These are phyloP conservation scores for Coniferiporia sulphurascens DNA, from an alignment of 1,284 basidiomycete genomes.

Conservation along the genomic window DNA sequence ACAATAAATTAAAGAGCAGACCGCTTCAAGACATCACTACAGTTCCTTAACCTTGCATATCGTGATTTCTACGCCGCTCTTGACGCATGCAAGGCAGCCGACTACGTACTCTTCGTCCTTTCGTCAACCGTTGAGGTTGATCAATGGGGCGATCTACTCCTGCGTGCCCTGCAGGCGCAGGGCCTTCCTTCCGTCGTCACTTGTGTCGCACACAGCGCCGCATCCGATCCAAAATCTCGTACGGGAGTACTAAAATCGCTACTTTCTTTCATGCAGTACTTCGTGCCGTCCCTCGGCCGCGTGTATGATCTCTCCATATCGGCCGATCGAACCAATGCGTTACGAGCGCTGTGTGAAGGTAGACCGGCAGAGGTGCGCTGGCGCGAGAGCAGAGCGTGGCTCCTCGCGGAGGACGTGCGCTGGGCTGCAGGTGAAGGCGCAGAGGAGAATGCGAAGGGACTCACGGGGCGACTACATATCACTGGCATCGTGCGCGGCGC, in stretches of 20 bases:
- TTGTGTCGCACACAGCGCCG: slow-evolving; percentile 38
- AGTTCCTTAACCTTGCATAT: slow-evolving; percentile 77
- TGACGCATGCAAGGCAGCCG: slow-evolving; percentile 85
- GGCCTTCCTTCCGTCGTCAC: slow-evolving; percentile 74
- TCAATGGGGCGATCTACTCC: slow-evolving; percentile 81
- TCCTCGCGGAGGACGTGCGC: slow-evolving; percentile 69
- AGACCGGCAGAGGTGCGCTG: slow-evolving; percentile 73
- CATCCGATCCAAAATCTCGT: slow-evolving; percentile 54
- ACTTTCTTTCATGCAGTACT: slow-evolving; percentile 91
- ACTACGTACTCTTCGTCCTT: slow-evolving; percentile 86
- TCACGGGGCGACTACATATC: slow-evolving; percentile 53
- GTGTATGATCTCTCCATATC: slow-evolving; percentile 53
- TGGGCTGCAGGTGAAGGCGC: slow-evolving; percentile 32
- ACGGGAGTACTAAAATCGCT: slow-evolving; percentile 76
- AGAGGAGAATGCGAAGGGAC: slow-evolving; percentile 21
- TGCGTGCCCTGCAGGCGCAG: slow-evolving; percentile 84
- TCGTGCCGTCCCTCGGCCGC: slow-evolving; percentile 78
- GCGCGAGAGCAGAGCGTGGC: slow-evolving; percentile 77
- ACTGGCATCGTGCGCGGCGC: slow-evolving; percentile 84
- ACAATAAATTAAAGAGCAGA: slow-evolving; percentile 56
- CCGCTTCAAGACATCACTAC: slow-evolving; percentile 85
- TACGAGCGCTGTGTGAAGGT: slow-evolving; percentile 77
- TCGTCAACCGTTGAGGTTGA: slow-evolving; percentile 83
- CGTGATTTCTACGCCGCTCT: slow-evolving; percentile 73
- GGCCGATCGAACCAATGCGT: slow-evolving; percentile 63